phyloP scores from a whole-genome alignment of 2,329 filamentous ascomycete genomes.

The Cladobotryum mycophilum region DNA sequence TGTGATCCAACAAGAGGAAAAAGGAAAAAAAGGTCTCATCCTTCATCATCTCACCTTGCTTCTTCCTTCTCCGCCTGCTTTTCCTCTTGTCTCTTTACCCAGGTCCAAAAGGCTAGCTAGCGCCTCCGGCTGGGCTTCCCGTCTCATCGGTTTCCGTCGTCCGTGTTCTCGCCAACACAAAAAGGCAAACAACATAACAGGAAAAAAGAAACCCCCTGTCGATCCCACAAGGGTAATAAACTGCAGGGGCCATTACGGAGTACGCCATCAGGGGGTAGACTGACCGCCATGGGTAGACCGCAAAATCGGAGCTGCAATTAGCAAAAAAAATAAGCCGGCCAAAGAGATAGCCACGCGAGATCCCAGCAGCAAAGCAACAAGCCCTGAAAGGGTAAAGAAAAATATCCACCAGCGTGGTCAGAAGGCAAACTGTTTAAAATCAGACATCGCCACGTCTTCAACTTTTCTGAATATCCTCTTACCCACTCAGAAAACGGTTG shows the following conservation, averaged over 20 bases:
- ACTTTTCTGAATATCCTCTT: slow-evolving; percentile 6
- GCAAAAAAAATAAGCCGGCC: slow-evolving; percentile 9
- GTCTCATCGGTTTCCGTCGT: slow-evolving; percentile 7
- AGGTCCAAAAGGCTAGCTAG: slow-evolving; percentile 3
- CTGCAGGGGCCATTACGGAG: slow-evolving; percentile 11
- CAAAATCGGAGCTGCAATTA: slow-evolving; percentile 11
- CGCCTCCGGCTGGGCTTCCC: slow-evolving; percentile 8
- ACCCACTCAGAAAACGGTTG: slow-evolving; percentile 9
- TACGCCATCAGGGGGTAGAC: slow-evolving; percentile 12
- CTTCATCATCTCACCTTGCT: too few species aligned
- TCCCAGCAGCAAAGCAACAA: slow-evolving; percentile 5
- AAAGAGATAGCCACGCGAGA: slow-evolving; percentile 10
- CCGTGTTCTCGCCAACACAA: slow-evolving; percentile 6
- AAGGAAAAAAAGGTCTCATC: too few species aligned
- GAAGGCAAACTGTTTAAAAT: slow-evolving; percentile 11
- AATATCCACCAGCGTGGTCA: slow-evolving; percentile 6
- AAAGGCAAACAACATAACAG: slow-evolving; percentile 9
- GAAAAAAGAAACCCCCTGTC: slow-evolving; percentile 7
- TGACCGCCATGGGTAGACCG: slow-evolving; percentile 15
- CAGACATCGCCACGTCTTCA: slow-evolving; percentile 9
- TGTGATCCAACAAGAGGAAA: too few species aligned
- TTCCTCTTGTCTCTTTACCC: slow-evolving; percentile 1
- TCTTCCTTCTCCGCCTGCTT: too few species aligned
- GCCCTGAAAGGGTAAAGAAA: slow-evolving; percentile 3
- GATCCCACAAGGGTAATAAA: slow-evolving; percentile 11